Evolutionary conservation across 2,329 filamentous ascomycete species (phyloP).

Genomic region (Fusarium sublunatum): DNA sequence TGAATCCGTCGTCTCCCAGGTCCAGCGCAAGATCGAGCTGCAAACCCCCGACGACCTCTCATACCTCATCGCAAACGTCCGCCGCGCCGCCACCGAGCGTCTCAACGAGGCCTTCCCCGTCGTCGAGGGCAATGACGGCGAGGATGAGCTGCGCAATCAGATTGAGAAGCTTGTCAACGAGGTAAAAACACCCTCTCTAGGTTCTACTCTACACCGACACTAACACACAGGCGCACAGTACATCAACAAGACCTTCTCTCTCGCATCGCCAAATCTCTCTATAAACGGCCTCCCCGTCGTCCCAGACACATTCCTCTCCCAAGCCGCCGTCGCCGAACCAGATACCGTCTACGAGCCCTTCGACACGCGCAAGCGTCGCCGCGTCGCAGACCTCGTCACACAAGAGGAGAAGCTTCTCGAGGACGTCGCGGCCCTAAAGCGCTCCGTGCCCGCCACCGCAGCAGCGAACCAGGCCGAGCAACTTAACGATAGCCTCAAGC

Average conservation of each 20-base stretch:
- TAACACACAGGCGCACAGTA: slow-evolving; percentile 57
- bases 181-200: slow-evolving; percentile 50
- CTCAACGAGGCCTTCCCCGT: slow-evolving; percentile 76
- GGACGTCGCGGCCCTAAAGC: slow-evolving; percentile 71
- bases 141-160: slow-evolving; percentile 67
- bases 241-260: slow-evolving; percentile 69
- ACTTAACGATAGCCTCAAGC: slow-evolving; percentile 53
- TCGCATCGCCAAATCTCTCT: slow-evolving; percentile 68
- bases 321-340: slow-evolving; percentile 28
- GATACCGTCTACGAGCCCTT: slow-evolving; percentile 66
- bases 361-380: slow-evolving; percentile 67
- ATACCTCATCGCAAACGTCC: slow-evolving; percentile 76
- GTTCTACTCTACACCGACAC: neutral
- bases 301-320: slow-evolving; percentile 53
- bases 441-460: slow-evolving; percentile 59
- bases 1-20: slow-evolving; percentile 51
- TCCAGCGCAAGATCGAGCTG: slow-evolving; percentile 81
- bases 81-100: slow-evolving; percentile 73
- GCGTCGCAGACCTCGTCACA: slow-evolving; percentile 69
- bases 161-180: slow-evolving; percentile 71
- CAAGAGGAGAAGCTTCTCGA: slow-evolving; percentile 73
- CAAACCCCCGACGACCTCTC: slow-evolving; percentile 79
- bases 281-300: slow-evolving; percentile 70
- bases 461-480: slow-evolving; percentile 58
- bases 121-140: slow-evolving; percentile 60